A percentile compares a stretch with the other conserved stretches of the same genome.
Conservation (phyloP, 2,329 filamentous ascomycete species). For the Pestalotiopsis sp. region DNA sequence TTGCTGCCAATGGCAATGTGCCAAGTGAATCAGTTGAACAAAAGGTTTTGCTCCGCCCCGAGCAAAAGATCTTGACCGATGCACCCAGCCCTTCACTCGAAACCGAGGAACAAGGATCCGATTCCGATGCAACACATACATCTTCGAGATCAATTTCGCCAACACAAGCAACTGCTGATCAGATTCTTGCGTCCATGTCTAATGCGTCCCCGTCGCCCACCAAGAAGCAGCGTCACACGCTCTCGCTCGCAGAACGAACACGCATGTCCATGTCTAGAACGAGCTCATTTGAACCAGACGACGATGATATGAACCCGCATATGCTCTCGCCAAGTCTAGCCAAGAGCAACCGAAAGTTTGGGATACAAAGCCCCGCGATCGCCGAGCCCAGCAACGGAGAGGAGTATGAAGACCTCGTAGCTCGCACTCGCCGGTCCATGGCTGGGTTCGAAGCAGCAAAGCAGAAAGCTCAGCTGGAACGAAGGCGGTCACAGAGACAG, state of each 20-base stretch:
- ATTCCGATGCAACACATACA: conserved; percentile 12
- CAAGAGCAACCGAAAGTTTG: conserved; percentile 21
- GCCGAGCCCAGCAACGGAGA: conserved; percentile 28
- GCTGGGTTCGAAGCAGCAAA: conserved; percentile 61
- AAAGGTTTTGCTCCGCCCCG: background rate
- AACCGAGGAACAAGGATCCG: conserved; percentile 1
- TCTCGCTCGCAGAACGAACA: conserved; percentile 77
- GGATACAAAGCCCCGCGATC: conserved; percentile 14
- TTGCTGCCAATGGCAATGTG: background rate
- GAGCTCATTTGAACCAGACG: conserved; percentile 35
- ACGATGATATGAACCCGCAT: conserved; percentile 30
- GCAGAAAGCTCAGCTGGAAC: conserved; percentile 62
- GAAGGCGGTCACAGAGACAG: conserved; percentile 52
- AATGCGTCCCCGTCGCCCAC: conserved; percentile 59
- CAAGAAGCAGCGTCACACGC: conserved; percentile 56
- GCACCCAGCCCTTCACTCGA: background rate
- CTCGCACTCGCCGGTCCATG: conserved; percentile 64
- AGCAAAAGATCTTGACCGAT: background rate
- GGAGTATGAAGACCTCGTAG: conserved; percentile 52
- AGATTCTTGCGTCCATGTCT: conserved; percentile 58
- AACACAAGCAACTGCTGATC: conserved; percentile 55
- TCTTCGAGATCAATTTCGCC: conserved; percentile 37
- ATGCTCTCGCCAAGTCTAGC: conserved; percentile 9
- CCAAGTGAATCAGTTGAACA: background rate
- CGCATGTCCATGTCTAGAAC: conserved; percentile 74